Conservation (phyloP, 768 basidiomycete genomes). For the Tephrocybe sp. region DNA sequence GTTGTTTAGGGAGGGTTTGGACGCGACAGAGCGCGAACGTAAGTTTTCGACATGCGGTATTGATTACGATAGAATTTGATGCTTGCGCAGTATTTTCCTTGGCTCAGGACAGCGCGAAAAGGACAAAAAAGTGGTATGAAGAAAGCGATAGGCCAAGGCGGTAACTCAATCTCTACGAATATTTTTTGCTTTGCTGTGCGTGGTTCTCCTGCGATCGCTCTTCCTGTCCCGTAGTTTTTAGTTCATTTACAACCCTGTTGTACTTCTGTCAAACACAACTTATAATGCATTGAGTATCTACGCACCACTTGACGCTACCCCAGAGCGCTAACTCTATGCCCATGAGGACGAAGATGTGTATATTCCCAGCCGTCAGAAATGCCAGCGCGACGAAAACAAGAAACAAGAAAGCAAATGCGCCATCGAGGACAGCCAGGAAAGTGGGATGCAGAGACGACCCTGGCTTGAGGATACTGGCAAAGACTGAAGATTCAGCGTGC, state of each 20-base stretch:
- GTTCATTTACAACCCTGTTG: constrained; percentile 65
- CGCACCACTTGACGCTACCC: constrained; percentile 81
- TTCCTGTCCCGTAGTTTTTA: constrained; percentile 34
- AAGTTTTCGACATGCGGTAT: constrained; percentile 27
- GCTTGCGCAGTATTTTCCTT: constrained; percentile 69
- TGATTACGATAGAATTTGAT: constrained; percentile 3
- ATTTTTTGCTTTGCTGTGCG: constrained; percentile 27
- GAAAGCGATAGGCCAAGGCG: constrained; percentile 54
- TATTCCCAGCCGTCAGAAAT: constrained; percentile 58
- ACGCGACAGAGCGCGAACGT: constrained; percentile 92
- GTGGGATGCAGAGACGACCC: constrained; percentile 75
- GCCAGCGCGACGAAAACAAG: constrained; percentile 57
- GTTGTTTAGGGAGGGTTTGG: constrained; percentile 86
- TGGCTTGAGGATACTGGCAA: constrained; percentile 62
- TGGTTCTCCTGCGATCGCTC: constrained; percentile 14
- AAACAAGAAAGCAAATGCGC: constrained; percentile 55
- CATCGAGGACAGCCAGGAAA: constrained; percentile 64
- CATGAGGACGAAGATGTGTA: constrained; percentile 67
- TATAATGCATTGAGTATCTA: constrained; percentile 8
- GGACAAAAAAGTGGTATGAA: constrained; percentile 85
- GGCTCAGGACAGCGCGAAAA: constrained; percentile 78
- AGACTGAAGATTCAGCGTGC: constrained; percentile 29
- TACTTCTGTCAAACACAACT: constrained; percentile 13
- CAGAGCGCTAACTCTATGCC: constrained; percentile 66
- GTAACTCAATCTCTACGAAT: constrained; percentile 28